Evolutionary conservation across 2,329 filamentous ascomycete genomes (phyloP).

Genomic region (Calonectria honghensis): DNA sequence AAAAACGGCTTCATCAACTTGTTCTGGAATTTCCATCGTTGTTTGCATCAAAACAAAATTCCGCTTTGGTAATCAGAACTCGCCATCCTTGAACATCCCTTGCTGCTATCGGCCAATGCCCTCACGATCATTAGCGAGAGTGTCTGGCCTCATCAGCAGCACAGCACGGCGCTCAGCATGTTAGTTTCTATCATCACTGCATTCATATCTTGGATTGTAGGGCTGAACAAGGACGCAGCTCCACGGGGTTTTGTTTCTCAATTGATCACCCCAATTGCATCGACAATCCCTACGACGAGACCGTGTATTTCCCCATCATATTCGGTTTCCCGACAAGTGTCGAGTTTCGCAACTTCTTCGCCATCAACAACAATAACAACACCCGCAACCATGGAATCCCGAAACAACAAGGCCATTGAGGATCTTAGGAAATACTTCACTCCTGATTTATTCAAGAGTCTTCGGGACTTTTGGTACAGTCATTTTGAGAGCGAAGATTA

Average conservation of each 20-base stretch:
- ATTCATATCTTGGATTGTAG: conserved; percentile 40
- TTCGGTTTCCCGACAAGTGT: not conserved
- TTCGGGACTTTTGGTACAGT: conserved; percentile 64
- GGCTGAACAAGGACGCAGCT: conserved; percentile 50
- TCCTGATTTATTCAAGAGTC: conserved; percentile 54
- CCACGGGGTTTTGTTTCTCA: conserved; percentile 31
- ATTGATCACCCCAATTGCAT: conserved; percentile 8
- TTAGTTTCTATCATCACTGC: conserved; percentile 49
- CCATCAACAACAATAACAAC: conserved; percentile 11
- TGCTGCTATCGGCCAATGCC: conserved; percentile 7
- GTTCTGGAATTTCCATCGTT: not conserved
- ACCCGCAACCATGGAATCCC: conserved; percentile 31
- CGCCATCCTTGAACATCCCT: not conserved
- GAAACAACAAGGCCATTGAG: not conserved
- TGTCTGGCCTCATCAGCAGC: conserved; percentile 27
- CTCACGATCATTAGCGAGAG: conserved; percentile 39
- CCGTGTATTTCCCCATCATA: conserved; percentile 26
- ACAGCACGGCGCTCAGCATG: conserved; percentile 45
- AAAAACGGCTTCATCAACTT: not conserved
- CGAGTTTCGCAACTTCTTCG: conserved; percentile 31
- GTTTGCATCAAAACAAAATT: too few species aligned
- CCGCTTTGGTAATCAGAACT: not conserved
- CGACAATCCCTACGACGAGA: conserved; percentile 28
- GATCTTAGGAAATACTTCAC: conserved; percentile 52
- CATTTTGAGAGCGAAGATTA: conserved; percentile 55